phyloP scores from a whole-genome alignment of 352 stramenopile genomes.

The Globisporangium cylindrosporum region DNA sequence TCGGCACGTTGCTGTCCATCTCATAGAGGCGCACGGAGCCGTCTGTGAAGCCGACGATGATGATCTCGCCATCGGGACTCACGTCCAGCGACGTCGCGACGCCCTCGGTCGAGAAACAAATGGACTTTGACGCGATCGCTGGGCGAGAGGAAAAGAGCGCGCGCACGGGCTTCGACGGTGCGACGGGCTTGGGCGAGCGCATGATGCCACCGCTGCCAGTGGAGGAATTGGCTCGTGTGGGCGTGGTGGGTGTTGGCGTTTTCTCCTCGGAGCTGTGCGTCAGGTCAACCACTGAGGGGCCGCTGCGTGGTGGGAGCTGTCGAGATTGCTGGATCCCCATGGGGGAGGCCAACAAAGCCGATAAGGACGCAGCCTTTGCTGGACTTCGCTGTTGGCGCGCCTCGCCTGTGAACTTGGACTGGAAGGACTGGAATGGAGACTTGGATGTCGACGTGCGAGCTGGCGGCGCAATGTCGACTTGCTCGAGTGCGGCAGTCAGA shows the following conservation, averaged over 20 bases:
- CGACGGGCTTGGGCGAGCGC: constrained; percentile 16
- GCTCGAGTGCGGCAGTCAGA: constrained; percentile 35
- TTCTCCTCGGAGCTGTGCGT: constrained; percentile 18
- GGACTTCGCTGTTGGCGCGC: constrained; percentile 13
- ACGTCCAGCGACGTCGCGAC: constrained; percentile 75
- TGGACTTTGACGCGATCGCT: constrained; percentile 55
- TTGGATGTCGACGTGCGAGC: constrained; percentile 37
- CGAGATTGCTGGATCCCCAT: constrained; percentile 15
- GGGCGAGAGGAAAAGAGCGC: constrained; percentile 45
- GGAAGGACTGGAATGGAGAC: constrained; percentile 80
- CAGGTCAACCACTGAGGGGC: constrained; percentile 33
- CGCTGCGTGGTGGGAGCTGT: constrained; percentile 23
- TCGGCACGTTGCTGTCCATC: constrained; percentile 82
- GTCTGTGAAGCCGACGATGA: constrained; percentile 81
- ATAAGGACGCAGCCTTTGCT: constrained; percentile 11
- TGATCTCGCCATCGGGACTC: constrained; percentile 72
- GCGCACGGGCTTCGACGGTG: constrained; percentile 40
- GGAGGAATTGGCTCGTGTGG: constrained; percentile 29
- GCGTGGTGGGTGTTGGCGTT: constrained; percentile 28
- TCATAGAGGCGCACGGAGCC: constrained; percentile 78
- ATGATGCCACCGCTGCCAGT: background rate
- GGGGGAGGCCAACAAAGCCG: constrained; percentile 16
- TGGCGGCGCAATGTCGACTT: constrained; percentile 39
- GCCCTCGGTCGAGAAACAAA: constrained; percentile 79
- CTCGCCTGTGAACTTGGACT: constrained; percentile 48